Percentiles rank a stretch among this genome's conserved stretches.
phyloP scores from a whole-genome alignment of 2,329 filamentous ascomycete species.

The Penicillium freii region DNA sequence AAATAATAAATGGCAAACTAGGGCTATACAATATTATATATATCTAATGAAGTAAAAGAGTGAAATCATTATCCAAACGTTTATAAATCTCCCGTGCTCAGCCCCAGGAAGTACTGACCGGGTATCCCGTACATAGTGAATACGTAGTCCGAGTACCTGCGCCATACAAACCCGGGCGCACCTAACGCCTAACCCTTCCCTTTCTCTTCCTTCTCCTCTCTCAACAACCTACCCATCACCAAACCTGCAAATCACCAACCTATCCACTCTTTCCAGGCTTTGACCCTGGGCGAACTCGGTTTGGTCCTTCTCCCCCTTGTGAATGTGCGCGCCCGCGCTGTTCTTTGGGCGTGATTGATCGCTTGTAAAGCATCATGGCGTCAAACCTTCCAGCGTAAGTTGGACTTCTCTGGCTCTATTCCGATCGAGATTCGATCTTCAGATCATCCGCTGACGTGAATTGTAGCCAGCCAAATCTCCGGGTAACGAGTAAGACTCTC shows the following conservation, averaged over 20 bases:
- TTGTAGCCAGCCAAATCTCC: constrained; percentile 75
- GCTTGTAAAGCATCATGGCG: constrained; percentile 49
- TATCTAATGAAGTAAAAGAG: neutral
- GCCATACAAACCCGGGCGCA: constrained; percentile 19
- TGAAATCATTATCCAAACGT: neutral
- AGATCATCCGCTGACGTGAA: constrained; percentile 12
- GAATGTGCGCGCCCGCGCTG: constrained; percentile 38
- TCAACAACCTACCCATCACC: constrained; percentile 17
- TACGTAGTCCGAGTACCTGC: constrained; percentile 21
- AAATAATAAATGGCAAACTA: neutral
- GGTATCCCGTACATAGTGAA: constrained; percentile 18
- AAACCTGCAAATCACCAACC: constrained; percentile 14
- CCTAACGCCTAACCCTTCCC: constrained; percentile 19
- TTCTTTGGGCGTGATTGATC: constrained; percentile 38
- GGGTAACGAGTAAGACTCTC: constrained; percentile 74
- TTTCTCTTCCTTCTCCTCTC: constrained; percentile 18
- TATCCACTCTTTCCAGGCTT: constrained; percentile 14
- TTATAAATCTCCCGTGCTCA: constrained; percentile 19
- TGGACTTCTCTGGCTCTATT: constrained; percentile 11
- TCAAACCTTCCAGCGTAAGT: constrained; percentile 64
- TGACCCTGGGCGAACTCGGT: constrained; percentile 14
- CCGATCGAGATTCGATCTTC: neutral
- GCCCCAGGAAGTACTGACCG: constrained; percentile 18
- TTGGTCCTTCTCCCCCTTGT: constrained; percentile 18
- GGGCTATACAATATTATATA: neutral